A percentile compares a stretch with the other conserved stretches of the same genome.
Conservation (phyloP, 1,139 yeast genomes). For the Saccharomyces pastorianus region DNA sequence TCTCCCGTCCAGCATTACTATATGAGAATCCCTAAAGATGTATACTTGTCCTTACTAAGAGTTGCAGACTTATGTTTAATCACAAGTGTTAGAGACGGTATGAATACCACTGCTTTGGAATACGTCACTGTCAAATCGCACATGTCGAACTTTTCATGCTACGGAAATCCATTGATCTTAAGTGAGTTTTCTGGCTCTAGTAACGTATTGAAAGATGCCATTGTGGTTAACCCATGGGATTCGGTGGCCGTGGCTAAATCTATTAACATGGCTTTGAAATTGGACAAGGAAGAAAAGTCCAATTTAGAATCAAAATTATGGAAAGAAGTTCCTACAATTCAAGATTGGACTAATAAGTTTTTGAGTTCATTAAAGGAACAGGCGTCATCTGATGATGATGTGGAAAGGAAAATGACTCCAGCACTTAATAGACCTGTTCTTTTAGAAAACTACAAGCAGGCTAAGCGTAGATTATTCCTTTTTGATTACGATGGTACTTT, state of each 20-base stretch:
- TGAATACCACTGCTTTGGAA: conserved; percentile 91
- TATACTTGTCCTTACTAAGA: conserved; percentile 77
- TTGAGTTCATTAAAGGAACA: conserved; percentile 29
- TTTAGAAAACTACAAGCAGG: conserved; percentile 49
- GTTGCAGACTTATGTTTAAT: conserved; percentile 86
- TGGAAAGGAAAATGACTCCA: conserved; percentile 54
- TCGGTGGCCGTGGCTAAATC: conserved; percentile 85
- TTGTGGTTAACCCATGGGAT: conserved; percentile 95
- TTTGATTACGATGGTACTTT: conserved; percentile 97
- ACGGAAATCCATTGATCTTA: conserved; percentile 64
- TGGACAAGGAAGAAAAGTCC: conserved; percentile 40
- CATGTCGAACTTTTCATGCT: conserved; percentile 29
- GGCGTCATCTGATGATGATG: conserved; percentile 10
- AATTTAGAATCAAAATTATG: conserved; percentile 48
- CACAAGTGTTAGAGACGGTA: conserved; percentile 90
- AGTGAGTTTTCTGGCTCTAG: conserved; percentile 95
- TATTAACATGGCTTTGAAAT: conserved; percentile 56
- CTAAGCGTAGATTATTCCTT: conserved; percentile 67
- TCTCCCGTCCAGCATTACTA: conserved; percentile 89
- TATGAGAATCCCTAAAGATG: conserved; percentile 79
- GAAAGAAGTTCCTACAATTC: conserved; percentile 64
- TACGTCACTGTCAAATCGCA: conserved; percentile 81
- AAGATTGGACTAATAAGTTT: conserved; percentile 69
- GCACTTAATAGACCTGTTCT: conserved; percentile 68
- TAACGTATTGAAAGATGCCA: conserved; percentile 66